Conservation (phyloP, 169 alveolate genomes). For the Plasmodium billcollinsi region DNA sequence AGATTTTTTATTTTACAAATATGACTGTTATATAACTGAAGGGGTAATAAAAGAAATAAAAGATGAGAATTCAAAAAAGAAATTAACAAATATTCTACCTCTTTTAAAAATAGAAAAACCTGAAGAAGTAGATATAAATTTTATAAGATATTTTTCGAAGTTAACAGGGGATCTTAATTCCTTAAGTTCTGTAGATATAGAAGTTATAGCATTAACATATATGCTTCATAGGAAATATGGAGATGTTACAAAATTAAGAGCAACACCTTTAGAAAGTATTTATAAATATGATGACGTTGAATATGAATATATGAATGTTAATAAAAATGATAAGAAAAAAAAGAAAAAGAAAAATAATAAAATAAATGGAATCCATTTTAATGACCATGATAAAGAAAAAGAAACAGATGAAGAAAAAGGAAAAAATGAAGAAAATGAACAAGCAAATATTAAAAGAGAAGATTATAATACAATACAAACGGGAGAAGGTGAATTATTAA, state of each 20-base stretch:
- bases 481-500: background rate
- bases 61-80: conserved; percentile 59
- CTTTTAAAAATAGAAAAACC: conserved; percentile 81
- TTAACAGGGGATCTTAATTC: conserved; percentile 91
- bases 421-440: background rate
- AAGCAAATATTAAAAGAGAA: background rate
- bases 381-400: background rate
- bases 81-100: conserved; percentile 46
- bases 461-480: background rate
- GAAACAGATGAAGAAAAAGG: background rate
- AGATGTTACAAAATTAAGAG: conserved; percentile 81
- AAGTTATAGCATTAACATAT: conserved; percentile 90
- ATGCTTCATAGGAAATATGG: conserved; percentile 86
- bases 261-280: conserved; percentile 76
- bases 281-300: conserved; percentile 57
- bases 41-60: conserved; percentile 77
- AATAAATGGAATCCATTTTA: background rate
- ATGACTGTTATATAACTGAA: conserved; percentile 71
- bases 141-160: conserved; percentile 88
- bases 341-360: background rate
- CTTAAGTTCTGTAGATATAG: conserved; percentile 89
- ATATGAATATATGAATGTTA: conserved; percentile 17
- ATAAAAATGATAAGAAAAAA: background rate
- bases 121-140: conserved; percentile 83
- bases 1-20: conserved; percentile 31